These are phyloP conservation scores for Clarireedia monteithiana DNA, from an alignment of 2,329 filamentous ascomycete genomes.

Conservation along the genomic window DNA sequence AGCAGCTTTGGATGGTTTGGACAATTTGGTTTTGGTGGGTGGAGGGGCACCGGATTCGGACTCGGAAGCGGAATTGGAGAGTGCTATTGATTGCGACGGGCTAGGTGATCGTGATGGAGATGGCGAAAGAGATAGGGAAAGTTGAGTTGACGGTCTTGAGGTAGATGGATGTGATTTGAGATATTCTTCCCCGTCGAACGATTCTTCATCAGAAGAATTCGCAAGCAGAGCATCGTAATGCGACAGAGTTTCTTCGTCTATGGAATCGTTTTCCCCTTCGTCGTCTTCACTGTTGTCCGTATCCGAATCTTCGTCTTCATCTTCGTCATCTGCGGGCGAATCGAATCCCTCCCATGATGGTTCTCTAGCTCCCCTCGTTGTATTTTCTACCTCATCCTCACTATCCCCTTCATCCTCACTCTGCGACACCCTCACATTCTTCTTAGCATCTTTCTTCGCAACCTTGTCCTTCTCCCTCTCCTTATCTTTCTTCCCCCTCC, in stretches of 20 bases:
- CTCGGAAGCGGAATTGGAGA: constrained; percentile 4
- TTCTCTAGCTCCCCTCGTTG: constrained; percentile 8
- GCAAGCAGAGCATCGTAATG: constrained; percentile 25
- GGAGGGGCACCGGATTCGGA: not conserved
- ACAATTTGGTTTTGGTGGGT: constrained; percentile 16
- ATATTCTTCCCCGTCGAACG: constrained; percentile 21
- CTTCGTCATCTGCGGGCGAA: constrained; percentile 12
- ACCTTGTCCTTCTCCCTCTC: not conserved
- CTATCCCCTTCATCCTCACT: not conserved
- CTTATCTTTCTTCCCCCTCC: constrained; percentile 14
- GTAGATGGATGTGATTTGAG: constrained; percentile 8
- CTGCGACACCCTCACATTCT: not conserved
- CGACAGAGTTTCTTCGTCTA: constrained; percentile 23
- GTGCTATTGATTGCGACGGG: not conserved
- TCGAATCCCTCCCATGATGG: constrained; percentile 16
- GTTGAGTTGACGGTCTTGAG: constrained; percentile 7
- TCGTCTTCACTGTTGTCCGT: constrained; percentile 7
- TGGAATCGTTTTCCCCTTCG: constrained; percentile 15
- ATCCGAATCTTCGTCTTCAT: constrained; percentile 6
- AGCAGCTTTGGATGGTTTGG: constrained; percentile 10
- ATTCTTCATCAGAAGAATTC: constrained; percentile 28
- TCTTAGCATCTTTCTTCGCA: not conserved
- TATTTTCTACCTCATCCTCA: constrained; percentile 9
- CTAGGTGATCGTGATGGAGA: constrained; percentile 16
- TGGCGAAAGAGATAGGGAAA: constrained; percentile 19